Evolutionary conservation across 495 filamentous ascomycete species (phyloP).

Genomic region (Neurospora africana): DNA sequence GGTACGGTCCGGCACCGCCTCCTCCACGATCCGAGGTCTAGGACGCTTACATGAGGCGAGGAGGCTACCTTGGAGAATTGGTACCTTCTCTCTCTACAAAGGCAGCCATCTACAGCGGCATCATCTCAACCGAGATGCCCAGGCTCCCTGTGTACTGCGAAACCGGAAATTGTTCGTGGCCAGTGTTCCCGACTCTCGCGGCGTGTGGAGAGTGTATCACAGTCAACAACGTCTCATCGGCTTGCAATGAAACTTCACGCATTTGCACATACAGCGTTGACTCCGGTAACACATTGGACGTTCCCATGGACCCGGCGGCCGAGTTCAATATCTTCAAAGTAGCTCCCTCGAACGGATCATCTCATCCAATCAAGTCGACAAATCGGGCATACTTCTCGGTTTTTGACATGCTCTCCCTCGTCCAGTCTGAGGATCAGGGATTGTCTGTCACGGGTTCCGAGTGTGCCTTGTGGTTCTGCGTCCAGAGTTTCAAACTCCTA

Average conservation of each 20-base stretch:
- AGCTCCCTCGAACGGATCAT: slow-evolving; percentile 17
- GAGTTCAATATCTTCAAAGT: slow-evolving; percentile 20
- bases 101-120: slow-evolving; percentile 28
- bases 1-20: slow-evolving; percentile 8
- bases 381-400: slow-evolving; percentile 21
- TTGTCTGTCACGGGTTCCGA: slow-evolving; percentile 3
- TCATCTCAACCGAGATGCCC: slow-evolving; percentile 19
- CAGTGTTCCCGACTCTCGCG: slow-evolving; percentile 24
- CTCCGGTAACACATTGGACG: slow-evolving; percentile 17
- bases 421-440: slow-evolving; percentile 7
- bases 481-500: slow-evolving; percentile 18
- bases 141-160: slow-evolving; percentile 16
- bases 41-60: slow-evolving; percentile 15
- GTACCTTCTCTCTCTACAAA: slow-evolving; percentile 24
- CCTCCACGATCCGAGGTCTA: slow-evolving; percentile 22
- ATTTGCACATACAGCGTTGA: slow-evolving; percentile 22
- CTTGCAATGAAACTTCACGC: slow-evolving; percentile 13
- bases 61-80: slow-evolving; percentile 12
- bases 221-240: slow-evolving; percentile 9
- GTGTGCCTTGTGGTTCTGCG: slow-evolving; percentile 30
- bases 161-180: slow-evolving; percentile 27
- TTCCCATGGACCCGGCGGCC: not conserved
- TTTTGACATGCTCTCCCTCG: slow-evolving; percentile 25
- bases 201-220: slow-evolving; percentile 22
- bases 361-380: slow-evolving; percentile 4